Evolutionary conservation across 495 filamentous ascomycete genomes (phyloP).

Genomic region (Bacidia gigantensis): DNA sequence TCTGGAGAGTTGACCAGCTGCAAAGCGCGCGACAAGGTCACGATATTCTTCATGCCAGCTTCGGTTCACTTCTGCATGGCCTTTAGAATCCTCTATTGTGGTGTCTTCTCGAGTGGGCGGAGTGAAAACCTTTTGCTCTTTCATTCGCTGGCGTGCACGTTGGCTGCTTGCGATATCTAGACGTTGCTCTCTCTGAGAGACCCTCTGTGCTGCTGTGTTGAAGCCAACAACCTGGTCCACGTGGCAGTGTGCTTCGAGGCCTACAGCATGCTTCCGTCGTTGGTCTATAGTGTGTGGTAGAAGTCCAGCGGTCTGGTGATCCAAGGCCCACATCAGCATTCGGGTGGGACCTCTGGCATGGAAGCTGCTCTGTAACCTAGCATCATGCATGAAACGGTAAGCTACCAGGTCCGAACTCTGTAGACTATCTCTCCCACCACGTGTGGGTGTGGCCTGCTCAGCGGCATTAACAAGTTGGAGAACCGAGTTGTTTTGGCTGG

Average conservation of each 20-base stretch:
- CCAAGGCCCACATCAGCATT: slow-evolving; percentile 48
- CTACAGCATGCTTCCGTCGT: slow-evolving; percentile 38
- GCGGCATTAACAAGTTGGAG: slow-evolving; percentile 10
- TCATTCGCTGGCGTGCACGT: slow-evolving; percentile 25
- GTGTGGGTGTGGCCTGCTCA: slow-evolving; percentile 24
- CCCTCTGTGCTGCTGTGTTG: slow-evolving; percentile 9
- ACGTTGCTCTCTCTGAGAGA: slow-evolving; percentile 21
- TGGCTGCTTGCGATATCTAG: slow-evolving; percentile 22
- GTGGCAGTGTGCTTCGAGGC: slow-evolving; percentile 41
- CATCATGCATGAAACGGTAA: slow-evolving; percentile 23
- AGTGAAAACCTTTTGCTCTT: slow-evolving; percentile 23
- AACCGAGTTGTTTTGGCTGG: slow-evolving; percentile 1
- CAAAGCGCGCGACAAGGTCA: slow-evolving; percentile 14
- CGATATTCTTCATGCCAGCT: slow-evolving; percentile 18
- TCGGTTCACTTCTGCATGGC: slow-evolving; percentile 11
- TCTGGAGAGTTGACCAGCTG: slow-evolving; percentile 8
- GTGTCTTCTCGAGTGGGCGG: slow-evolving; percentile 24
- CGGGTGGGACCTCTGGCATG: slow-evolving; percentile 56
- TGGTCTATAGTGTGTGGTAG: slow-evolving; percentile 39
- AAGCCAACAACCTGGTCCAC: slow-evolving; percentile 33
- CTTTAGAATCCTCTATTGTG: neutral
- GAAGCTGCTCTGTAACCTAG: slow-evolving; percentile 31
- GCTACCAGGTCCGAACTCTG: slow-evolving; percentile 26
- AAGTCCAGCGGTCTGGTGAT: slow-evolving; percentile 32
- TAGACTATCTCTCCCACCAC: slow-evolving; percentile 43